These are phyloP conservation scores for Leptodontidium sp. DNA, from an alignment of 2,329 filamentous ascomycete species.

Conservation along the genomic window DNA sequence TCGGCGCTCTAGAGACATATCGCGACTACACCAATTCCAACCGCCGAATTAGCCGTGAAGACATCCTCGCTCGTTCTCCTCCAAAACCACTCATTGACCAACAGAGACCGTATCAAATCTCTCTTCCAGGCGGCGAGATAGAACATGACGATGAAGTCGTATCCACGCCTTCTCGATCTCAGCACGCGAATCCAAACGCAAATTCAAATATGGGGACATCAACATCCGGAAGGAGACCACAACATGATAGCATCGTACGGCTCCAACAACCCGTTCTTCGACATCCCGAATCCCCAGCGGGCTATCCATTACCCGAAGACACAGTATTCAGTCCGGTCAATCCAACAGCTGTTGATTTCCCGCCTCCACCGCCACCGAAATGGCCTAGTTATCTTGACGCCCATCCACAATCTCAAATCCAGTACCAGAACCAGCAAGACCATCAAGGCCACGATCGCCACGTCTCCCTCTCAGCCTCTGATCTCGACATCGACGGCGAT, in stretches of 20 bases:
- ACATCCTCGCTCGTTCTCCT: conserved; percentile 44
- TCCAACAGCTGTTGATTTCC: conserved; percentile 27
- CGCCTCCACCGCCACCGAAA: conserved; percentile 39
- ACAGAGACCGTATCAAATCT: conserved; percentile 45
- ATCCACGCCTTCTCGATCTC: conserved; percentile 1
- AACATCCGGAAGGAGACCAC: not conserved
- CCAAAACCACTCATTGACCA: conserved; percentile 40
- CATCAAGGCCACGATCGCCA: conserved; percentile 12
- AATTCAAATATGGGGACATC: not conserved
- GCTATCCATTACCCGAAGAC: conserved; percentile 40
- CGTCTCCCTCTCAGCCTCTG: conserved; percentile 14
- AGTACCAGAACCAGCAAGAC: not conserved
- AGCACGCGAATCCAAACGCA: not conserved
- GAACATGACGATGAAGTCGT: conserved; percentile 34
- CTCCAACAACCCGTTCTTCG: conserved; percentile 37
- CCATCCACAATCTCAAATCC: conserved; percentile 3
- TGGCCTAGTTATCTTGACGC: conserved; percentile 26
- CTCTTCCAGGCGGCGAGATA: conserved; percentile 36
- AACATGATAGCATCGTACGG: conserved; percentile 31
- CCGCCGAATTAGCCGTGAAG: conserved; percentile 39
- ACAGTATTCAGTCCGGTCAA: conserved; percentile 40
- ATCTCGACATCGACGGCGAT: conserved; percentile 22
- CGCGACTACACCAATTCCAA: conserved; percentile 5
- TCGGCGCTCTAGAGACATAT: conserved; percentile 16
- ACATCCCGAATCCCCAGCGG: conserved; percentile 41